Percentiles rank a stretch among this genome's conserved stretches.
Conservation (phyloP, 306 rosid species). For the Medicago truncatula region MtrunA17r5.0-ANR NC_053048.1:52556001-52556500, state of each 20-base stretch:
- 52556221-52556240: slow-evolving; percentile 39
- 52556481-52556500: no score
- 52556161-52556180: slow-evolving; percentile 2
- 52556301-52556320: neutral
- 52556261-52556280: slow-evolving; percentile 38
- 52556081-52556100: slow-evolving; percentile 50
- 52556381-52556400: no score
- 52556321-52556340: neutral
- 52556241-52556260: slow-evolving; percentile 36
- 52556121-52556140: neutral
- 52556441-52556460: no score
- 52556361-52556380: no score
- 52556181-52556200: neutral
- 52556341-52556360: no score
- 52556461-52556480: no score
- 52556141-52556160: no score
- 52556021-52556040: neutral
- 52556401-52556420: no score
- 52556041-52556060: slow-evolving; percentile 80
- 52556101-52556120: slow-evolving; percentile 50
- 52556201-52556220: neutral
- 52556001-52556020: neutral
- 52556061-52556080: slow-evolving; percentile 50
- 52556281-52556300: slow-evolving; percentile 42
- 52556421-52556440: no score